phyloP scores from a whole-genome alignment of 1,139 yeast genomes.

The Geotrichum phurueaensis region DNA sequence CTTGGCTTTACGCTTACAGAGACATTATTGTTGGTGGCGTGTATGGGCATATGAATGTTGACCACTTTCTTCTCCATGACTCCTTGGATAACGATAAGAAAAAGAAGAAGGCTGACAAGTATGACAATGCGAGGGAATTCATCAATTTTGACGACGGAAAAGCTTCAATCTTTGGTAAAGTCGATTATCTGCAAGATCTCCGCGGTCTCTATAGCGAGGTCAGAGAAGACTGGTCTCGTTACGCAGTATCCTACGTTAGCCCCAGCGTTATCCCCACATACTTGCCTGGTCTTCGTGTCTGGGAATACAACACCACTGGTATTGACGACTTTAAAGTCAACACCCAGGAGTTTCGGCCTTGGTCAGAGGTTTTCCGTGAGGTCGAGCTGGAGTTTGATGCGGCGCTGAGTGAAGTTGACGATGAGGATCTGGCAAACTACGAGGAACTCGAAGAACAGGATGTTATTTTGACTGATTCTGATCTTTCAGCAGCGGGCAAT shows the following conservation, averaged over 20 bases:
- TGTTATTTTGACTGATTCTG: conserved; percentile 25
- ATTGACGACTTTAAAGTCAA: conserved; percentile 32
- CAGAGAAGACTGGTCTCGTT: conserved; percentile 39
- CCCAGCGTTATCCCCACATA: conserved; percentile 82
- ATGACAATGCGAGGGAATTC: conserved; percentile 18
- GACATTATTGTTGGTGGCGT: conserved; percentile 78
- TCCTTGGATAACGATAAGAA: conserved; percentile 33
- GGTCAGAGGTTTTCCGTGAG: conserved; percentile 52
- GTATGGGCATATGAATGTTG: conserved; percentile 85
- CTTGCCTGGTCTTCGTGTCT: conserved; percentile 73
- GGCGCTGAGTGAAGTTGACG: conserved; percentile 22
- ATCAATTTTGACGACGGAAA: conserved; percentile 11
- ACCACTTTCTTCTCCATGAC: conserved; percentile 75
- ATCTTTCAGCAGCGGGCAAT: conserved; percentile 25
- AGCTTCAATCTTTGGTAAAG: conserved; percentile 13
- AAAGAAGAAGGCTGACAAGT: conserved; percentile 19
- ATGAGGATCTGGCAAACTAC: conserved; percentile 28
- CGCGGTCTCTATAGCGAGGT: conserved; percentile 15
- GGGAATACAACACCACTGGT: conserved; percentile 75
- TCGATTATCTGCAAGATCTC: conserved; percentile 21
- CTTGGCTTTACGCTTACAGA: conserved; percentile 75
- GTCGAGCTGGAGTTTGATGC: conserved; percentile 36
- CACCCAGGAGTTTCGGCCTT: conserved; percentile 27
- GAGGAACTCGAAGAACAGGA: conserved; percentile 26
- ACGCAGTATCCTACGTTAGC: conserved; percentile 62